Percentiles rank a stretch among this genome's conserved stretches.
phyloP scores from a whole-genome alignment of 2,329 filamentous ascomycete species.

The Didymella arachidicola region DNA sequence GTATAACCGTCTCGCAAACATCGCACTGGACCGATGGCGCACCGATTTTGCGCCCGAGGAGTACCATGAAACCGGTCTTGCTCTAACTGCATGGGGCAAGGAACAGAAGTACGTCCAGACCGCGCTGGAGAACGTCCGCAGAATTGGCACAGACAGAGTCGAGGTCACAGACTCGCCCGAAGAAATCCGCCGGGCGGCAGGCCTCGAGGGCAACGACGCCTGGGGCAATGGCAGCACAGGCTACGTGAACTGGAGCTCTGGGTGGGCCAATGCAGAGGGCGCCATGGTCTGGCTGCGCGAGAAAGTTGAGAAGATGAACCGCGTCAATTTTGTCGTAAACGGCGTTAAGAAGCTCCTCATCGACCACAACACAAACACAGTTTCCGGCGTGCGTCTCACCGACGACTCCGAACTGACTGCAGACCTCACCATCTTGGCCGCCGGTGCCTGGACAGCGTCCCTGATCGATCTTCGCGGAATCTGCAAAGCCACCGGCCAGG shows the following conservation, averaged over 20 bases:
- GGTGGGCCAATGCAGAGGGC: constrained; percentile 81
- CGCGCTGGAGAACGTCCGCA: constrained; percentile 47
- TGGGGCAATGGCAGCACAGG: constrained; percentile 64
- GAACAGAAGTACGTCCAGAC: constrained; percentile 52
- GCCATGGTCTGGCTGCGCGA: constrained; percentile 71
- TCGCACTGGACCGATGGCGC: constrained; percentile 75
- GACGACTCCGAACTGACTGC: constrained; percentile 63
- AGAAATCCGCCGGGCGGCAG: constrained; percentile 52
- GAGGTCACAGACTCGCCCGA: constrained; percentile 49
- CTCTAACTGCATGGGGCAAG: constrained; percentile 66
- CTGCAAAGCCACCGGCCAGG: constrained; percentile 82
- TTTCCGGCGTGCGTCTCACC: constrained; percentile 67
- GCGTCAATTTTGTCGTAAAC: constrained; percentile 59
- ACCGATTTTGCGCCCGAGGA: constrained; percentile 68
- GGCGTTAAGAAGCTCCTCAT: constrained; percentile 58
- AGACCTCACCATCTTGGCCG: constrained; percentile 79
- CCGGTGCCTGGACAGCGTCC: constrained; percentile 84
- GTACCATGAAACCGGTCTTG: constrained; percentile 74
- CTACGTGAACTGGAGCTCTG: constrained; percentile 76
- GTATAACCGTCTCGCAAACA: constrained; percentile 76
- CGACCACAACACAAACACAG: constrained; percentile 42
- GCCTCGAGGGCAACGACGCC: constrained; percentile 52
- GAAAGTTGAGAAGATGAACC: constrained; percentile 62
- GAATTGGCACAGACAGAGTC: constrained; percentile 49
- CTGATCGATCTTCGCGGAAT: constrained; percentile 80